Evolutionary conservation across 2,329 filamentous ascomycete species (phyloP).

Genomic region (Cryphonectria radicalis): DNA sequence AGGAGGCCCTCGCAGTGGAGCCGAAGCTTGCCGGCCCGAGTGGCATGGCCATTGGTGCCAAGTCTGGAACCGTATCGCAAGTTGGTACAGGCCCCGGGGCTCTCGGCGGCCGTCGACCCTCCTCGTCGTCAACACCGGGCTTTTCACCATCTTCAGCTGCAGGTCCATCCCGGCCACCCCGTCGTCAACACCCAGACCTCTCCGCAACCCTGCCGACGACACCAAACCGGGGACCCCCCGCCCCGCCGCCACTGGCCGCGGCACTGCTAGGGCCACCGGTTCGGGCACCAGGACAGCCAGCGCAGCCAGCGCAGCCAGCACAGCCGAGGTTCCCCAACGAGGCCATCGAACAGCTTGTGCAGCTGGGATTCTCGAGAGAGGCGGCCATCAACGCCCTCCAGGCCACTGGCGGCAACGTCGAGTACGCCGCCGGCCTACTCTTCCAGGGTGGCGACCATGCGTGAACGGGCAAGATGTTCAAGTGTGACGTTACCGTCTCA

Average conservation of each 20-base stretch:
- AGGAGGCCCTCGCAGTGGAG: conserved; percentile 75
- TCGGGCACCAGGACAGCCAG: conserved; percentile 32
- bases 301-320: conserved; percentile 27
- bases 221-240: too few relatives aligned
- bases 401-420: conserved; percentile 82
- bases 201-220: not conserved
- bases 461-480: conserved; percentile 10
- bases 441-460: conserved; percentile 52
- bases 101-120: not conserved
- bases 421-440: conserved; percentile 83
- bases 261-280: conserved; percentile 29
- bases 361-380: conserved; percentile 76
- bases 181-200: conserved; percentile 32
- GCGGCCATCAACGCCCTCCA: conserved; percentile 81
- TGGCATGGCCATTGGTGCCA: conserved; percentile 85
- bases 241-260: not conserved
- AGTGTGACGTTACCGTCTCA: conserved; percentile 32
- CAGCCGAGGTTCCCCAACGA: conserved; percentile 57
- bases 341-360: conserved; percentile 74
- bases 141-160: conserved; percentile 22
- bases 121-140: not conserved
- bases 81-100: conserved; percentile 45
- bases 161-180: conserved; percentile 31
- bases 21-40: conserved; percentile 83
- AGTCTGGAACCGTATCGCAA: conserved; percentile 73